A percentile compares a stretch with the other conserved stretches of the same genome.
Evolutionary conservation across 495 filamentous ascomycete genomes (phyloP).

Genomic region (Haplographium delicatum): DNA sequence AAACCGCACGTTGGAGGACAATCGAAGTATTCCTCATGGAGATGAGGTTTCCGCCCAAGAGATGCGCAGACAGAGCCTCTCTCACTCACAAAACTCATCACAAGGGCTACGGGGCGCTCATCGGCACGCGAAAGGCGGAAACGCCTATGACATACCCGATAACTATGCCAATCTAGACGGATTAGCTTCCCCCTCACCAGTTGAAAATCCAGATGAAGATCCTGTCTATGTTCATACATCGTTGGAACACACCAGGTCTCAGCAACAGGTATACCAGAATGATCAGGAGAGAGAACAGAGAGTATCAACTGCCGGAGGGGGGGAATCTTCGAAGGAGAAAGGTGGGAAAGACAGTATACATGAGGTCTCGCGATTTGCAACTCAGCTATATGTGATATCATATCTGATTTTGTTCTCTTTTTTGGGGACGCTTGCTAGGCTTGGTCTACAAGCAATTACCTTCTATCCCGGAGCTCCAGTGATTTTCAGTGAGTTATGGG

Average conservation of each 20-base stretch:
- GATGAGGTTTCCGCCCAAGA: background rate
- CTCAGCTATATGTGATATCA: constrained; percentile 69
- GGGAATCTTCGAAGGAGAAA: constrained; percentile 4
- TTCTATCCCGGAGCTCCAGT: constrained; percentile 75
- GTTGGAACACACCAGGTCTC: constrained; percentile 15
- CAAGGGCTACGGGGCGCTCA: too few relatives aligned
- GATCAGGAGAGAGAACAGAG: constrained; percentile 15
- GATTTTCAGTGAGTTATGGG: constrained; percentile 74
- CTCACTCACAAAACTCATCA: too few relatives aligned
- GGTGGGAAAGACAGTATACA: background rate
- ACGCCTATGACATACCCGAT: constrained; percentile 40
- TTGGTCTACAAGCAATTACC: constrained; percentile 78
- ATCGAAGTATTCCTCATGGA: background rate
- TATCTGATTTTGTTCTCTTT: constrained; percentile 86
- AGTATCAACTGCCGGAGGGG: constrained; percentile 12
- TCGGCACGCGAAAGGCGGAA: constrained; percentile 12
- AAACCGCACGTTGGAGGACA: constrained; percentile 15
- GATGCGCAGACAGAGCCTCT: too few relatives aligned
- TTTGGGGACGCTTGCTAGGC: constrained; percentile 75
- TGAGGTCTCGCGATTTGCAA: constrained; percentile 50
- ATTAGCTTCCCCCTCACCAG: constrained; percentile 35
- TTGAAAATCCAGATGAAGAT: constrained; percentile 40
- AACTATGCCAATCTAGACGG: constrained; percentile 46
- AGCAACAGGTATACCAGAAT: constrained; percentile 24
- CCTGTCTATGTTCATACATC: constrained; percentile 25